A percentile compares a stretch with the other conserved stretches of the same genome.
Evolutionary conservation across 768 basidiomycete species (phyloP).

Genomic region (Nidularia pulvinata): DNA sequence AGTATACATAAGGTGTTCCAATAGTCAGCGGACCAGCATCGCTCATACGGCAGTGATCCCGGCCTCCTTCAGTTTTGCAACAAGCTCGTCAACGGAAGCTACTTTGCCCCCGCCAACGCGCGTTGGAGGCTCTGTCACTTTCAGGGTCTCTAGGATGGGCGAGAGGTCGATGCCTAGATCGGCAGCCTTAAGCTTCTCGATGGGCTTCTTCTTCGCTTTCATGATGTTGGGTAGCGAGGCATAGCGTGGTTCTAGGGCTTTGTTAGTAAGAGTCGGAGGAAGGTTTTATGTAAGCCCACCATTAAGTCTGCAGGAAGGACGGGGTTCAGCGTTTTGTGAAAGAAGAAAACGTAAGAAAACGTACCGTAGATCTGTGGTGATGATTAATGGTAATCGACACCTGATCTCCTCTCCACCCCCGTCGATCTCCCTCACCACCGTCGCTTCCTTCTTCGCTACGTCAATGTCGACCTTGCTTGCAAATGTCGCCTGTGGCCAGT

Average conservation of each 20-base stretch:
- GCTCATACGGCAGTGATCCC: slow-evolving; percentile 48
- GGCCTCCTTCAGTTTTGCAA: slow-evolving; percentile 87
- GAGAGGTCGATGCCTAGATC: slow-evolving; percentile 86
- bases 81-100: slow-evolving; percentile 84
- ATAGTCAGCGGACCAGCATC: neutral
- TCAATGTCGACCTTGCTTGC: slow-evolving; percentile 86
- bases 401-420: slow-evolving; percentile 87
- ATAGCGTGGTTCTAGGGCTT: slow-evolving; percentile 81
- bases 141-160: slow-evolving; percentile 83
- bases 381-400: slow-evolving; percentile 77
- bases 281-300: slow-evolving; percentile 35
- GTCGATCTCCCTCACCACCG: slow-evolving; percentile 90
- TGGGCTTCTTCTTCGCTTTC: slow-evolving; percentile 99
- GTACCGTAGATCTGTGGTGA: slow-evolving; percentile 93
- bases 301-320: slow-evolving; percentile 53
- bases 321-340: neutral
- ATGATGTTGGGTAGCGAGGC: slow-evolving; percentile 97
- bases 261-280: slow-evolving; percentile 1
- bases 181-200: slow-evolving; percentile 77
- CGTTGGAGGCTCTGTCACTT: slow-evolving; percentile 87
- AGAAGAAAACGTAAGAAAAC: slow-evolving; percentile 17
- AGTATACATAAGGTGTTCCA: no score
- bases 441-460: slow-evolving; percentile 56
- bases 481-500: slow-evolving; percentile 94
- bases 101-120: slow-evolving; percentile 95